Conservation (phyloP, 176 grass and related monocot genomes). For the Eleusine coracana region DNA sequence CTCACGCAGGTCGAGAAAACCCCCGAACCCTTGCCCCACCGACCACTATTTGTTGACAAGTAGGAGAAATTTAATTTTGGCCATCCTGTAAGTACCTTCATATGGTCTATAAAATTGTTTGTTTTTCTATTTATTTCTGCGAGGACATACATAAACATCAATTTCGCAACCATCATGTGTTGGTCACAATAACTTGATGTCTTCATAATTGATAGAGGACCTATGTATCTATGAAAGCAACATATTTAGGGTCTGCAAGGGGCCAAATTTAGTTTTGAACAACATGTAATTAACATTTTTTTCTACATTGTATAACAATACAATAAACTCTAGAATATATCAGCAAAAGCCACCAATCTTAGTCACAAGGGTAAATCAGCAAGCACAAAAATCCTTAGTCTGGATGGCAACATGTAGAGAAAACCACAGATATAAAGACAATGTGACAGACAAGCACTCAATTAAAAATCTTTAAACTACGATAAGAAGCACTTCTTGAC, state of each 20-base stretch:
- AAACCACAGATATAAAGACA: conserved; percentile 19
- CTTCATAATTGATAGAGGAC: neutral
- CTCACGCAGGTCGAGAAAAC: too few species aligned
- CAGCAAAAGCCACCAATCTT: neutral
- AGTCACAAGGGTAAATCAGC: conserved; percentile 17
- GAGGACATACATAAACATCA: neutral
- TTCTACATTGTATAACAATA: neutral
- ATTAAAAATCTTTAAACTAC: neutral
- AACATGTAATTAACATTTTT: neutral
- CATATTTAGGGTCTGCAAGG: neutral
- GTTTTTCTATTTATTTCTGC: neutral
- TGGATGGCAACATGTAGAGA: conserved; percentile 24
- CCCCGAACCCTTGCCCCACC: too few species aligned
- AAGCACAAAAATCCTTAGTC: conserved; percentile 6
- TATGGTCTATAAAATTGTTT: conserved; percentile 9
- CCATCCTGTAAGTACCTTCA: conserved; percentile 4
- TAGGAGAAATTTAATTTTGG: neutral
- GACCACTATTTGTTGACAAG: conserved; percentile 17
- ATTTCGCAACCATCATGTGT: neutral
- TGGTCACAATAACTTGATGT: neutral
- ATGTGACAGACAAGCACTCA: neutral
- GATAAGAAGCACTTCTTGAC: neutral
- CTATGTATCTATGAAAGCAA: neutral
- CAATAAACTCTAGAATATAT: conserved; percentile 19
- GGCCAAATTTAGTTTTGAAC: neutral